These are phyloP conservation scores for Candida pseudofarinosa DNA, from an alignment of 805 yeast species.

Conservation along the genomic window DNA sequence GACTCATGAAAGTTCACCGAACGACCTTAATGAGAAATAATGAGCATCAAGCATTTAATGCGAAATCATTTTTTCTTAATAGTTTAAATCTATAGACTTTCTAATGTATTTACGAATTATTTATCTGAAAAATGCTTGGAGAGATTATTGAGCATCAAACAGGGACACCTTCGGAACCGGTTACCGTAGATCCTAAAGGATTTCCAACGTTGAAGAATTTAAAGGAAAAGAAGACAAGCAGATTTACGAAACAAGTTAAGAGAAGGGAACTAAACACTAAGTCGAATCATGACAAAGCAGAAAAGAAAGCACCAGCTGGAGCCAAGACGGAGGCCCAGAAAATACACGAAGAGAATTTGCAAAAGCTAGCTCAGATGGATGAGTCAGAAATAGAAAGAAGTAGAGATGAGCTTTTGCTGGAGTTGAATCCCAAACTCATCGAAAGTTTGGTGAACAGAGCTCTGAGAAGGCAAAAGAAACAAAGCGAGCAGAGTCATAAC, in stretches of 20 bases:
- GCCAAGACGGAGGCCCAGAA: constrained; percentile 57
- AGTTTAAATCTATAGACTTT: not conserved
- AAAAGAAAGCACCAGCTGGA: constrained; percentile 11
- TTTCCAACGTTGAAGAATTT: constrained; percentile 32
- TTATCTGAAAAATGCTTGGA: constrained; percentile 42
- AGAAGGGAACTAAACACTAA: constrained; percentile 42
- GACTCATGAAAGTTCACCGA: no score
- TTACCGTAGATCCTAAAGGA: constrained; percentile 22
- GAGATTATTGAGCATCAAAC: constrained; percentile 67
- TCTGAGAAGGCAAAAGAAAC: constrained; percentile 38
- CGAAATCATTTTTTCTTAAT: no score
- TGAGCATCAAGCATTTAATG: not conserved
- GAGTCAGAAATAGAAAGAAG: constrained; percentile 61
- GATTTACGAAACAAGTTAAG: constrained; percentile 26
- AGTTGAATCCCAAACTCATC: constrained; percentile 66
- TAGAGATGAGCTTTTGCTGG: constrained; percentile 59
- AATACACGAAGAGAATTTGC: constrained; percentile 73
- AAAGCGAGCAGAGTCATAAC: constrained; percentile 15
- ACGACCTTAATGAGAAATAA: not conserved
- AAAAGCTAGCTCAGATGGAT: constrained; percentile 57
- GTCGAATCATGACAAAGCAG: constrained; percentile 22
- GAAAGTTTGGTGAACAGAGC: constrained; percentile 55
- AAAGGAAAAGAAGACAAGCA: constrained; percentile 17
- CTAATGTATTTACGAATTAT: not conserved
- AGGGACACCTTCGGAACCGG: constrained; percentile 30